Conservation (phyloP, 306 rosid species). For the Spatholobus suberectus region DNA sequence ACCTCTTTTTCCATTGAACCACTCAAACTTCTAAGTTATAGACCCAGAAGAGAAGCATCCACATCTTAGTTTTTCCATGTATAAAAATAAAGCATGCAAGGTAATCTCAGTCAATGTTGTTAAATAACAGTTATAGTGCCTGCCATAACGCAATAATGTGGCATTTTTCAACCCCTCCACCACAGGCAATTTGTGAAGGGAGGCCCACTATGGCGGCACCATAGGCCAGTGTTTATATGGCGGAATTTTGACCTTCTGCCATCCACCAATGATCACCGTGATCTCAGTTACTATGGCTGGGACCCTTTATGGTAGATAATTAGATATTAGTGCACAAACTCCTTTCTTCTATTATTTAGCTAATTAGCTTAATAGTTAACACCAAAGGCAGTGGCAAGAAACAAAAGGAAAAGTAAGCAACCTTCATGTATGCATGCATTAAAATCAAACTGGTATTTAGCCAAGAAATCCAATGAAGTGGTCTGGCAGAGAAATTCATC, state of each 20-base stretch:
- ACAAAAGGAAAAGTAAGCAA: conserved; percentile 46
- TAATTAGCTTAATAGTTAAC: not conserved
- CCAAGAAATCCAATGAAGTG: conserved; percentile 87
- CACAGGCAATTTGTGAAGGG: too few species aligned
- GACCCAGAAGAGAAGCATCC: conserved; percentile 8
- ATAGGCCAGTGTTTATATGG: too few species aligned
- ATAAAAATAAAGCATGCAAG: conserved; percentile 28
- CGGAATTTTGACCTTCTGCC: too few species aligned
- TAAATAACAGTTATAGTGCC: too few species aligned
- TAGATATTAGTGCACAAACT: conserved; percentile 9
- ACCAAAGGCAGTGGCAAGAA: conserved; percentile 25
- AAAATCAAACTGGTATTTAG: conserved; percentile 90
- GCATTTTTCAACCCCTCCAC: too few species aligned
- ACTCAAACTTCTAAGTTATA: conserved; percentile 8
- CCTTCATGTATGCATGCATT: conserved; percentile 89
- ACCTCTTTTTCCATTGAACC: conserved; percentile 23
- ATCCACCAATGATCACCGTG: too few species aligned
- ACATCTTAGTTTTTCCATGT: conserved; percentile 6
- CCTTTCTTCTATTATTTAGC: conserved; percentile 31
- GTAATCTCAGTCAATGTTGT: conserved; percentile 8
- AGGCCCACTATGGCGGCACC: too few species aligned
- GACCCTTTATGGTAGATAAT: not conserved
- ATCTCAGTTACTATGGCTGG: not conserved
- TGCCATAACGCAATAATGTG: too few species aligned
- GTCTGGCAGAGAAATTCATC: conserved; percentile 91